phyloP scores from a whole-genome alignment of 2,329 filamentous ascomycete species.

The Pyrenochaeta sp. region DNA sequence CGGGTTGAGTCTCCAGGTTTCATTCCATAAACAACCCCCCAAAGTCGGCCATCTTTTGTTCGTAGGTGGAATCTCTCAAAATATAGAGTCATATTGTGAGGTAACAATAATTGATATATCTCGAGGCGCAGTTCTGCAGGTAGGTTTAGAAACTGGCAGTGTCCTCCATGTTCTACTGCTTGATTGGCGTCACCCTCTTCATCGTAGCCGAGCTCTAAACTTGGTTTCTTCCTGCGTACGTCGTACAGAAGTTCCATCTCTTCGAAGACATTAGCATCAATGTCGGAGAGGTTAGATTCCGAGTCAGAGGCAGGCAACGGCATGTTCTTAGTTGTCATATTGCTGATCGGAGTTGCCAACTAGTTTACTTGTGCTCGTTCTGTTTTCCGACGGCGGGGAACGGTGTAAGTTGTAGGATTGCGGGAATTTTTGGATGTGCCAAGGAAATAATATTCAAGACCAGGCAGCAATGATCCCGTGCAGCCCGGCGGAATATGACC shows the following conservation, averaged over 20 bases:
- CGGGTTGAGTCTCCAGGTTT: background rate
- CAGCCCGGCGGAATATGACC: too few species aligned
- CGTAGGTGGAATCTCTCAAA: background rate
- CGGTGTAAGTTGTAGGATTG: background rate
- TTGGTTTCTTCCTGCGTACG: conserved; percentile 4
- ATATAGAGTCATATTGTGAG: conserved; percentile 8
- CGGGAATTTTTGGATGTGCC: background rate
- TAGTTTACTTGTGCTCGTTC: background rate
- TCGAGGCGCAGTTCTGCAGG: conserved; percentile 25
- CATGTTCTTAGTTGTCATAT: background rate
- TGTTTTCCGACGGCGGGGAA: background rate
- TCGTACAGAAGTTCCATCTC: conserved; percentile 4
- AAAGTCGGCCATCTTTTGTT: background rate
- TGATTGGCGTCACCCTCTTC: background rate
- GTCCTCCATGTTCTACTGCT: background rate
- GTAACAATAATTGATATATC: conserved; percentile 20
- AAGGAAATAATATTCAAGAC: background rate
- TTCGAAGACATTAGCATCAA: background rate
- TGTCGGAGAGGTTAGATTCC: background rate
- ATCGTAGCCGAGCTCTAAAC: too few species aligned
- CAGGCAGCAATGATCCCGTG: background rate
- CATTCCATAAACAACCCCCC: background rate
- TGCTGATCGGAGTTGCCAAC: background rate
- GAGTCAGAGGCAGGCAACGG: background rate
- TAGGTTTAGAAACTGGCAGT: conserved; percentile 23